Evolutionary conservation across 2,329 filamentous ascomycete species (phyloP).

Genomic region (Aspergillaceae sp.): DNA sequence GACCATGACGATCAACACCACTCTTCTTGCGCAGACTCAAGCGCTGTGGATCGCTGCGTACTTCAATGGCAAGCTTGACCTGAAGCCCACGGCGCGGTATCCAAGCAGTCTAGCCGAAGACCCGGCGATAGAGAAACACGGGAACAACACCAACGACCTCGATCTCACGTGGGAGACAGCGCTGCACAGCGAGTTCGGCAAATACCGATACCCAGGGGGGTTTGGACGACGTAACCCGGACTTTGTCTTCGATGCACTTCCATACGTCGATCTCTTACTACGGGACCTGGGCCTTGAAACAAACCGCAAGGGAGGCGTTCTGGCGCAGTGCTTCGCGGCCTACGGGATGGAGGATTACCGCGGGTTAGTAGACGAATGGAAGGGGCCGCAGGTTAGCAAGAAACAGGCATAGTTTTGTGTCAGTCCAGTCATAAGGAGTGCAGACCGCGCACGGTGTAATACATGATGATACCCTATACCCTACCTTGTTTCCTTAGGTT

Average conservation of each 20-base stretch:
- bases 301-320: constrained; percentile 24
- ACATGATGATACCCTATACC: neutral
- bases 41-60: constrained; percentile 60
- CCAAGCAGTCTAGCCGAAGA: neutral
- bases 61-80: constrained; percentile 46
- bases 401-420: too few relatives aligned
- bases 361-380: constrained; percentile 36
- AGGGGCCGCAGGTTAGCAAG: constrained; percentile 12
- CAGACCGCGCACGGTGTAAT: too few relatives aligned
- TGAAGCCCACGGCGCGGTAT: constrained; percentile 8
- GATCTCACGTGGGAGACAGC: constrained; percentile 48
- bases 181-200: constrained; percentile 59
- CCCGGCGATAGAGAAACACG: too few relatives aligned
- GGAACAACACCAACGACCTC: neutral
- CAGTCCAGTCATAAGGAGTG: too few relatives aligned
- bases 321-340: constrained; percentile 28
- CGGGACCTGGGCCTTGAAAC: constrained; percentile 55
- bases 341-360: constrained; percentile 35
- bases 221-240: constrained; percentile 50
- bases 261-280: constrained; percentile 62
- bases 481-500: too few relatives aligned
- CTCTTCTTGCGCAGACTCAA: constrained; percentile 39
- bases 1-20: constrained; percentile 39
- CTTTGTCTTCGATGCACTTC: constrained; percentile 67
- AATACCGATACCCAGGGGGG: constrained; percentile 55